Base-by-base conservation (phyloP, 1,284 basidiomycete genomes). In the Gymnopus androsaceus region DNA sequence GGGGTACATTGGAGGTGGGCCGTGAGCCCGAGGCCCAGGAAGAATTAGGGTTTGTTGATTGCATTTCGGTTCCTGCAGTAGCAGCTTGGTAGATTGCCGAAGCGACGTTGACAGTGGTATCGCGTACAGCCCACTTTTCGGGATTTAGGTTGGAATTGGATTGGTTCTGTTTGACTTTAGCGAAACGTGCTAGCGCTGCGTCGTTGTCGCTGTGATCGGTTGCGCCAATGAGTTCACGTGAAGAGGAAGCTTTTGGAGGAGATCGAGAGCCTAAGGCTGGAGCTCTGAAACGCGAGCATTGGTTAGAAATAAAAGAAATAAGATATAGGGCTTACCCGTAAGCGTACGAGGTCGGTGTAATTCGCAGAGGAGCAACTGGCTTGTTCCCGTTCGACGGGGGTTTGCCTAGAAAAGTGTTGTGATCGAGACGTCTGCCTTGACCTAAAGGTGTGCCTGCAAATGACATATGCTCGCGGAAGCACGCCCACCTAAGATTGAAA, bases 61-160 rank as follows among this genome's bases (percentile, higher is more conserved):
- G 67, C 76, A 80, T 80, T 49, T 77, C 75, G 67, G 72, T 73
- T n/a, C n/a, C n/a, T n/a, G n/a, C n/a, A 33, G 77, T 31, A 48
- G 47, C 85, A 34, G 90, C 90, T 69, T 86, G 84, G 61, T 79
- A 74, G 65, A 94, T 89, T 23, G 91, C 92, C 64, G 83, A 82
- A 25, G 91, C 92, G 66, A 92, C 85, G 69, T 91, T 90, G 51
- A 94, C 91, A 37, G 88, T 86, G 45, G 92, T 94, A 69, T 90
- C 88, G 65, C 87, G 87, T 57, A 89, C 82, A 62, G 68, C 69
- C 84, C 85, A 88, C 76, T 76, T 83, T 66, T 85, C 80, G 27
- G 75, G 70, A 21, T 67, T 71, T 34, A 71, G 67, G 54, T 73
- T 65, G 34, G 68, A 67, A 31, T 60, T 54, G n/a, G n/a, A n/a